Evolutionary conservation across 225 moss, liverwort and hornwort species (phyloP), one percentile per base, ranked within the genome.

Genomic region (Lunularia cruciata): DNA sequence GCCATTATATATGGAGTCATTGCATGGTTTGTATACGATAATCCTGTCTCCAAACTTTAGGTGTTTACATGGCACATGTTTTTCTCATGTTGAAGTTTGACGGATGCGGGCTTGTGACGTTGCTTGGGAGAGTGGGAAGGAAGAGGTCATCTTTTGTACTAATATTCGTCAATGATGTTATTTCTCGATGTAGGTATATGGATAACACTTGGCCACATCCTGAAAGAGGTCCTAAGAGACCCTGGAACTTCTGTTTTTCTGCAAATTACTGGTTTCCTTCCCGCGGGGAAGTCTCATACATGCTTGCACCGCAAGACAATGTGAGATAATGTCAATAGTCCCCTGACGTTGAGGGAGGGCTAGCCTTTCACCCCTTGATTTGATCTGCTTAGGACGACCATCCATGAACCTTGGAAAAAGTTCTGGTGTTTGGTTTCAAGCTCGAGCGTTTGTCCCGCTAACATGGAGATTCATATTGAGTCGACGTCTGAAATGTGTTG

Each of bases 171-270:
- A n/a, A n/a, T n/a, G n/a, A 43, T 63, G 3, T 34, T 14, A 43
- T 46, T 65, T 18, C 6, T 49, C 45, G 12, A 6, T 25, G 13
- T 49, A 90, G 92, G 92, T 92, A 88, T 73, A 68, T 92, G 57
- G 90, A 92, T 82, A 92, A 92, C 38, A 88, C 86, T 43, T 92
- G 92, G 92, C 87, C 92, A 45, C 88, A 92, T 83, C 83, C 88
- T 49, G 78, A 86, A 68, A 88, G 90, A 71, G 92, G 92, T 75
- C 54, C 92, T 37, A 92, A 92, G 71, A 86, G 90, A 74, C 79
- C 82, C 57, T 86, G 83, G 88, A 81, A 76, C 47, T 92, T 90
- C 75, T 92, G 88, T 70, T 86, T 92, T 67, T 76, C 88, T 30
- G 69, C 80, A 62, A 88, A 74, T 68, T 92, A 92, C 80, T 92